Percentiles rank a stretch among this genome's conserved stretches.
phyloP scores from a whole-genome alignment of 2,329 filamentous ascomycete genomes.

The Beauveria scarabaeidicola region DNA sequence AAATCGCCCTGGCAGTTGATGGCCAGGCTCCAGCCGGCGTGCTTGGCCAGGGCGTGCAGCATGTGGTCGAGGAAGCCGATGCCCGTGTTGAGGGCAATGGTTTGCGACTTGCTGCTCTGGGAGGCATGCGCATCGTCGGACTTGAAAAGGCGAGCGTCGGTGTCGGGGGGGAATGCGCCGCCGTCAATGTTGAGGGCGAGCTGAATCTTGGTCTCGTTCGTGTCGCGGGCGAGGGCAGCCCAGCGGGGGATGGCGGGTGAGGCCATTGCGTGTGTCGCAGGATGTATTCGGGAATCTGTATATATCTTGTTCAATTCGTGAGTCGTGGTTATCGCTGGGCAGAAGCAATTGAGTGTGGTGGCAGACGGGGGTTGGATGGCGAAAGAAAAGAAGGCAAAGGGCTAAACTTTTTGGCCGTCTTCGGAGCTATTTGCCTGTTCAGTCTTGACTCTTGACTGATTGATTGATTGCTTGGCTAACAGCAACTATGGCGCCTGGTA shows the following conservation, averaged over 20 bases:
- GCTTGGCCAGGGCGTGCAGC: conserved; percentile 93
- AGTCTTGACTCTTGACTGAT: not conserved
- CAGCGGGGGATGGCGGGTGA: conserved; percentile 43
- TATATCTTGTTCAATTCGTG: not conserved
- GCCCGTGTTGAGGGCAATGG: conserved; percentile 81
- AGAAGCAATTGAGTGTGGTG: not conserved
- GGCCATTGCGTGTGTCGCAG: not conserved
- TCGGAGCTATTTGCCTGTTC: not conserved
- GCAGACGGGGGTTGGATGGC: not conserved
- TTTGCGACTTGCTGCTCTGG: conserved; percentile 75
- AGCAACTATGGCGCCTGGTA: not conserved
- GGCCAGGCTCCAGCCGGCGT: conserved; percentile 85
- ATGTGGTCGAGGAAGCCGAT: conserved; percentile 99
- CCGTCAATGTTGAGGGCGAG: conserved; percentile 90
- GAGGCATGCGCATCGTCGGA: conserved; percentile 62
- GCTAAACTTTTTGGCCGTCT: conserved; percentile 7
- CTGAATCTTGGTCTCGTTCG: conserved; percentile 97
- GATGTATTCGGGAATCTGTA: not conserved
- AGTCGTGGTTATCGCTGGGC: not conserved
- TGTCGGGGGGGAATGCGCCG: conserved; percentile 62
- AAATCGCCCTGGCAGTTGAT: conserved; percentile 81
- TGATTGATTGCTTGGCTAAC: not conserved
- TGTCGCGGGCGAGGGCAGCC: conserved; percentile 75
- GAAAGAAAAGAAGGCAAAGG: not conserved
- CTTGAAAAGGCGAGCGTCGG: conserved; percentile 46